These are phyloP conservation scores for Diaporthe sp. DNA, from an alignment of 2,329 filamentous ascomycete species.

Conservation along the genomic window DNA sequence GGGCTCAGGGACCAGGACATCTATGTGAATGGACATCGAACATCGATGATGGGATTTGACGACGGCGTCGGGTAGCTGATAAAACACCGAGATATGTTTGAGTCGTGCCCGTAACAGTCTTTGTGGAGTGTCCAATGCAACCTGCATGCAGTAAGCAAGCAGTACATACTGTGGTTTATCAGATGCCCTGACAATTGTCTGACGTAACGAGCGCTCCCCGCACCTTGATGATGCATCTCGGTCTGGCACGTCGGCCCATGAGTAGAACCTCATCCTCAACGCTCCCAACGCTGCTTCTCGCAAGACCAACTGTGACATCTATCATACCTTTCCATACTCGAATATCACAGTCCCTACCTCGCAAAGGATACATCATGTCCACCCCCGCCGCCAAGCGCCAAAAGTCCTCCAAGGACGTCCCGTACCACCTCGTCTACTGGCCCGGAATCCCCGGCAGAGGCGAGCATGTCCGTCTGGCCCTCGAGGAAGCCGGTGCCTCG, in stretches of 20 bases:
- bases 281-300: background rate
- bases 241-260: background rate
- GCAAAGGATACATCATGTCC: slow-evolving; percentile 25
- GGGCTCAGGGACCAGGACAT: background rate
- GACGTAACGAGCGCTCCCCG: slow-evolving; percentile 29
- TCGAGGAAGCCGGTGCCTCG: slow-evolving; percentile 75
- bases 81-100: background rate
- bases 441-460: slow-evolving; percentile 79
- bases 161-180: background rate
- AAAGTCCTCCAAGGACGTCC: slow-evolving; percentile 58
- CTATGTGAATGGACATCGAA: background rate
- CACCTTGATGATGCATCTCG: background rate
- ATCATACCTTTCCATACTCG: background rate
- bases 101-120: background rate
- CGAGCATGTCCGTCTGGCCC: slow-evolving; percentile 78
- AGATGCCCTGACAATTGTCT: background rate
- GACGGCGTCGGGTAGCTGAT: background rate
- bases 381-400: slow-evolving; percentile 51
- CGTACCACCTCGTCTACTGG: slow-evolving; percentile 80
- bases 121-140: background rate
- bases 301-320: background rate
- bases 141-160: slow-evolving; percentile 12
- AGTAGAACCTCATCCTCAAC: background rate
- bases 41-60: background rate
- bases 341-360: background rate